These are phyloP conservation scores for Boletus rubroflammeus DNA, from an alignment of 768 basidiomycete species.

Conservation along the genomic window DNA sequence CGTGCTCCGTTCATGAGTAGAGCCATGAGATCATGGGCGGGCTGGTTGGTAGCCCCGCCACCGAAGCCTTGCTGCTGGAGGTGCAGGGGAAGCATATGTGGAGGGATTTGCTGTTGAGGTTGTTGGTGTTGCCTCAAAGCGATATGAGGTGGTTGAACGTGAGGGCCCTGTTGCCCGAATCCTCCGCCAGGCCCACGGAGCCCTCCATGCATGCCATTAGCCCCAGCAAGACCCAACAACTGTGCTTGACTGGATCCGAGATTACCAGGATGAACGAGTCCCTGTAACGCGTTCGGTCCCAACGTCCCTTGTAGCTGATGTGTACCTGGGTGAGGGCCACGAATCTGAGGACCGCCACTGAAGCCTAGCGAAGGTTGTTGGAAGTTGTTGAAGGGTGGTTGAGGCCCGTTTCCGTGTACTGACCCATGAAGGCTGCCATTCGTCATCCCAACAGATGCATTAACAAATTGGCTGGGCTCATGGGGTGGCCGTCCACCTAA, in stretches of 20 bases:
- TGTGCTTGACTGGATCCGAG: constrained; percentile 49
- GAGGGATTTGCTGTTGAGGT: constrained; percentile 51
- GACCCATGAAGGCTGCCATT: constrained; percentile 44
- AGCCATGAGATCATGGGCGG: constrained; percentile 76
- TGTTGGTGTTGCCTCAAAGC: constrained; percentile 34
- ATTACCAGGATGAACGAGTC: constrained; percentile 50
- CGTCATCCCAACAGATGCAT: constrained; percentile 41
- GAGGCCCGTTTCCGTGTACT: constrained; percentile 45
- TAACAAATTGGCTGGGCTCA: constrained; percentile 63
- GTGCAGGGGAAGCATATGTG: constrained; percentile 51
- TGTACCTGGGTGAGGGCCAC: constrained; percentile 44
- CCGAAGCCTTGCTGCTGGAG: constrained; percentile 57
- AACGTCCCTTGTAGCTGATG: constrained; percentile 49
- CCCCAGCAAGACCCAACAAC: constrained; percentile 42
- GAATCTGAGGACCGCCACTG: constrained; percentile 40
- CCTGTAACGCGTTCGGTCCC: constrained; percentile 47
- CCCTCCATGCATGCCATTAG: constrained; percentile 45
- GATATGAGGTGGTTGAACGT: constrained; percentile 30
- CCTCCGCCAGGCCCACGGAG: constrained; percentile 47
- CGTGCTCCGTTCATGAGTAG: constrained; percentile 72
- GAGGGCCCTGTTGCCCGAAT: constrained; percentile 32
- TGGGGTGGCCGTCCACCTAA: constrained; percentile 80
- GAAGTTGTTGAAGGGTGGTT: constrained; percentile 54
- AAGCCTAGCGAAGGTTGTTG: constrained; percentile 45
- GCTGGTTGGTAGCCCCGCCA: constrained; percentile 47